Evolutionary conservation across 495 filamentous ascomycete genomes (phyloP).

Genomic region (Polyplosphaeria fusca): DNA sequence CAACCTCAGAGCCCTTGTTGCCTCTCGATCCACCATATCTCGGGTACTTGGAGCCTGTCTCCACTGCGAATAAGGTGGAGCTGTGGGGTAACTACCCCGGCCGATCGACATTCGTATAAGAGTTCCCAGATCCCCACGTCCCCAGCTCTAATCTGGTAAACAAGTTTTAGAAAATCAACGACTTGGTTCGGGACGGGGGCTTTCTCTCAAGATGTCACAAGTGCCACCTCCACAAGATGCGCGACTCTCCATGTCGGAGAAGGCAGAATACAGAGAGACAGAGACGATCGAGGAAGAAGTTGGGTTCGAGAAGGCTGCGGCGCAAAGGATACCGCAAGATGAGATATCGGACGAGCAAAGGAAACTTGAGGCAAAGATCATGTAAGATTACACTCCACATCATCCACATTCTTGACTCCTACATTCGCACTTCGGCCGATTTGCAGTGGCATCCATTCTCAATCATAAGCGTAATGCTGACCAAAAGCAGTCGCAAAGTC

Average conservation of each 20-base stretch:
- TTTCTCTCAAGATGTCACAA: conserved; percentile 4
- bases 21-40: no score
- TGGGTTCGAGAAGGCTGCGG: conserved; percentile 6
- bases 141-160: neutral
- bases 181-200: neutral
- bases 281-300: conserved; percentile 19
- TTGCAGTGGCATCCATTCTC: no score
- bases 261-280: conserved; percentile 4
- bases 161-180: neutral
- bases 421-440: neutral
- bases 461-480: no score
- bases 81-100: neutral
- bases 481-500: conserved; percentile 10
- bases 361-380: conserved; percentile 18
- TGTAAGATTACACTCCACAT: neutral
- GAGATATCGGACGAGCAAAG: conserved; percentile 21
- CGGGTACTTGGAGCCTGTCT: neutral
- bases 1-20: no score
- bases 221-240: neutral
- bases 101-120: neutral
- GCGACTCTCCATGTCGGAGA: conserved; percentile 2
- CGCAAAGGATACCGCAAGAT: conserved; percentile 1
- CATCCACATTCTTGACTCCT: neutral
- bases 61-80: neutral
- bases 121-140: neutral